Evolutionary conservation across 2,329 filamentous ascomycete genomes (phyloP).

Genomic region (Penicillium sclerotigenum): DNA sequence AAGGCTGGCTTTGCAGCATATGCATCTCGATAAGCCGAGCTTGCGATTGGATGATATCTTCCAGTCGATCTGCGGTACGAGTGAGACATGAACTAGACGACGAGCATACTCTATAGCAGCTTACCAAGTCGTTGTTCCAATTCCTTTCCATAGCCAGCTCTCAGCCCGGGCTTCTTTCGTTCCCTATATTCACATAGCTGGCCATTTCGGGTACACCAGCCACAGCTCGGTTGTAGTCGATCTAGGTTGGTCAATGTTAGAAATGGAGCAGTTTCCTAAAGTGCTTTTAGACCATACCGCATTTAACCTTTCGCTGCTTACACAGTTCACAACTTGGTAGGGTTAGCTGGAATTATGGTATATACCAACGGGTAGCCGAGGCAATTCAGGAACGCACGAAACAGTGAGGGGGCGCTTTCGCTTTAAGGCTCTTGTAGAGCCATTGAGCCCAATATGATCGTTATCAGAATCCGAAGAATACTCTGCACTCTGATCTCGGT

Average conservation of each 20-base stretch:
- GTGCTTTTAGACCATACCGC: slow-evolving; percentile 33
- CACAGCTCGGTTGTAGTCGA: slow-evolving; percentile 60
- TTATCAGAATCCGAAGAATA: slow-evolving; percentile 40
- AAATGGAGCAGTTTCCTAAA: background rate
- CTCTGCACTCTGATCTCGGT: slow-evolving; percentile 34
- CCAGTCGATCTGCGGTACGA: slow-evolving; percentile 56
- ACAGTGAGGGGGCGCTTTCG: slow-evolving; percentile 40
- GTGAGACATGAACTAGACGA: background rate
- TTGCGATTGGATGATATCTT: slow-evolving; percentile 64
- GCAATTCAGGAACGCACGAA: slow-evolving; percentile 31
- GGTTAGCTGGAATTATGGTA: slow-evolving; percentile 19
- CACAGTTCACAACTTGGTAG: slow-evolving; percentile 42
- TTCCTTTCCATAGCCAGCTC: slow-evolving; percentile 68
- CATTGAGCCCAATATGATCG: slow-evolving; percentile 29
- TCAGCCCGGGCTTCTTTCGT: slow-evolving; percentile 65
- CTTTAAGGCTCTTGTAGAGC: slow-evolving; percentile 32
- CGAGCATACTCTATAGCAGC: background rate
- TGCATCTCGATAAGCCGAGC: slow-evolving; percentile 63
- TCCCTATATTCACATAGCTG: slow-evolving; percentile 67
- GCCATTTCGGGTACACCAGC: slow-evolving; percentile 67
- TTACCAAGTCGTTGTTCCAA: slow-evolving; percentile 64
- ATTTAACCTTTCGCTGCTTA: slow-evolving; percentile 47
- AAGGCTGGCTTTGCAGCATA: slow-evolving; percentile 41
- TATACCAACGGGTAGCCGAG: background rate
- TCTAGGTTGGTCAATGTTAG: slow-evolving; percentile 32